These are phyloP conservation scores for Mixia osmundae DNA, from an alignment of 1,284 basidiomycete genomes.

Conservation along the genomic window DNA sequence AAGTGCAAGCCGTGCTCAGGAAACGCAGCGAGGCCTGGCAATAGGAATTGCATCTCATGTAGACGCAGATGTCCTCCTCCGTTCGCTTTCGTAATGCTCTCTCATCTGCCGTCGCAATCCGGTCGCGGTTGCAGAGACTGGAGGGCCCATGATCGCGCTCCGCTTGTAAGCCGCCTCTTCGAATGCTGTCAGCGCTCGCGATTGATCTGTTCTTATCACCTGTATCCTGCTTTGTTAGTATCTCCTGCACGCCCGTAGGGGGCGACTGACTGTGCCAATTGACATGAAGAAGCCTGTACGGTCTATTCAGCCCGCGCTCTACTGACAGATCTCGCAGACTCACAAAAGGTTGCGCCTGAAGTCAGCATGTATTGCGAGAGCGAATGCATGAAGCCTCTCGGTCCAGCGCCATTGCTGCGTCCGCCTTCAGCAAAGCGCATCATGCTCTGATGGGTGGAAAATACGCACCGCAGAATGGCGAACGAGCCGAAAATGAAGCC, in stretches of 20 bases:
- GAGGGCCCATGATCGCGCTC: no score
- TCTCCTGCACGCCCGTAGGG: slow-evolving; percentile 1
- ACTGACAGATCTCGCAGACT: slow-evolving; percentile 1
- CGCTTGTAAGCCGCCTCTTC: no score
- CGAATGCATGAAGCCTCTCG: slow-evolving; percentile 59
- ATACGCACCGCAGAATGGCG: slow-evolving; percentile 60
- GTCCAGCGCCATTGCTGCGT: slow-evolving; percentile 59
- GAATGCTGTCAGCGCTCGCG: no score
- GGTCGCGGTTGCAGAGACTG: no score
- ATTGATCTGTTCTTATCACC: not conserved
- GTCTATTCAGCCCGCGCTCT: not conserved
- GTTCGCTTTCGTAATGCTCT: no score
- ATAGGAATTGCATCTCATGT: not conserved
- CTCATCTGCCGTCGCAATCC: no score
- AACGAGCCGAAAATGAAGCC: slow-evolving; percentile 88
- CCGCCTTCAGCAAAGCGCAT: not conserved
- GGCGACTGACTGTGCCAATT: slow-evolving; percentile 36
- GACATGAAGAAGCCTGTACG: slow-evolving; percentile 45
- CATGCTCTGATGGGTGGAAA: no score
- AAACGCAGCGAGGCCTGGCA: slow-evolving; percentile 16
- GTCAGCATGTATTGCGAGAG: slow-evolving; percentile 85
- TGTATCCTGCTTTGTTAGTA: slow-evolving; percentile 3
- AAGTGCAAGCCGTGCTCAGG: slow-evolving; percentile 14
- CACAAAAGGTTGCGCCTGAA: slow-evolving; percentile 47
- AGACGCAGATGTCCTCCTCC: no score